These are phyloP conservation scores for Citrus australasica DNA, from an alignment of 345 rosid species.

Conservation along the genomic window DNA sequence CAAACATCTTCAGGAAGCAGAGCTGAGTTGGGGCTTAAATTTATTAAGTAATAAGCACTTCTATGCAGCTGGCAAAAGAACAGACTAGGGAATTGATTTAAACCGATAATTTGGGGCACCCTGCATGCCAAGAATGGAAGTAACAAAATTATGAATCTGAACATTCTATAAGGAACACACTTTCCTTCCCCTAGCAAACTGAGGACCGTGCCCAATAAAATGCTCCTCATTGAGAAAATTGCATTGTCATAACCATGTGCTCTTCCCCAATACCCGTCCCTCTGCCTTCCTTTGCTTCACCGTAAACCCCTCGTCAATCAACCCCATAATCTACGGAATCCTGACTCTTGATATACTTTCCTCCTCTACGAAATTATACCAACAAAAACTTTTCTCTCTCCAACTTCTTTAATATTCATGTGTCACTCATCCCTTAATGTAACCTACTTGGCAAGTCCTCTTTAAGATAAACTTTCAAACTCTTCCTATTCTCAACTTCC, in stretches of 20 bases:
- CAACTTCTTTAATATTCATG: too few species aligned
- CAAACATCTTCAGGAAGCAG: not conserved
- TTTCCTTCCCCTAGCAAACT: slow-evolving; percentile 65
- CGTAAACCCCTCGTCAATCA: slow-evolving; percentile 68
- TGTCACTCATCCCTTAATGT: slow-evolving; percentile 56
- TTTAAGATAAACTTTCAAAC: slow-evolving; percentile 70
- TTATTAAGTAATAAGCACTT: slow-evolving; percentile 12
- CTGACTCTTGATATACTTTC: slow-evolving; percentile 12
- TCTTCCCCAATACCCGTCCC: slow-evolving; percentile 71
- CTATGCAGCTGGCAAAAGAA: slow-evolving; percentile 42
- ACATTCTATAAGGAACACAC: slow-evolving; percentile 89
- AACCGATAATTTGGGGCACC: slow-evolving; percentile 79
- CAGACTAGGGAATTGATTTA: slow-evolving; percentile 31
- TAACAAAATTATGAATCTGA: slow-evolving; percentile 73
- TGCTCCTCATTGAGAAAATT: slow-evolving; percentile 82
- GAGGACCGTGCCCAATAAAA: slow-evolving; percentile 92
- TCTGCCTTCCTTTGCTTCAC: slow-evolving; percentile 60
- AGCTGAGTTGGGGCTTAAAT: not conserved
- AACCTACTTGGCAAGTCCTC: slow-evolving; percentile 78
- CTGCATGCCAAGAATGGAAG: slow-evolving; percentile 72
- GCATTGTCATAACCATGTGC: slow-evolving; percentile 89
- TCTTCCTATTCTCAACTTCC: slow-evolving; percentile 67
- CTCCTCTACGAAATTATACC: too few species aligned
- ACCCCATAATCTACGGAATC: slow-evolving; percentile 72
- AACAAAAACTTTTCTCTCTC: too few species aligned